Evolutionary conservation across 139 green algal species (phyloP).

Genomic region (Chlamydomonas schloesseri): DNA sequence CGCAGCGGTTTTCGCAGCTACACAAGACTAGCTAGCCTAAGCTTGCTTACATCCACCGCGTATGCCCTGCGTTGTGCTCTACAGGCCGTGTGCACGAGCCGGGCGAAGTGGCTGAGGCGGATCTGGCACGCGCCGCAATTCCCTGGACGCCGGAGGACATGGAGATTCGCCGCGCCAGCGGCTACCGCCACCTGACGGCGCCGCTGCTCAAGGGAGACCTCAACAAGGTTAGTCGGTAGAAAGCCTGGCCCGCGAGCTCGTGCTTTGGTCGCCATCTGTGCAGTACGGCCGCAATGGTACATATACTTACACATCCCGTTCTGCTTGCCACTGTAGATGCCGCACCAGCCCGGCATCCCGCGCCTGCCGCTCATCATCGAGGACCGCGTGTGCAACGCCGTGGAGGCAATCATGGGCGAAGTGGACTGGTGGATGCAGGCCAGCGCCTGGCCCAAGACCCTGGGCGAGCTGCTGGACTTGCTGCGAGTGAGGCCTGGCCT

Average conservation of each 20-base stretch:
- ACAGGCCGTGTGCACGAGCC: background rate
- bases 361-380: conserved; percentile 47
- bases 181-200: conserved; percentile 69
- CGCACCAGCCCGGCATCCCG: conserved; percentile 31
- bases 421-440: conserved; percentile 70
- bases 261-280: too few species aligned
- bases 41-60: too few species aligned
- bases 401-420: conserved; percentile 65
- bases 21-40: background rate
- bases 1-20: too few species aligned
- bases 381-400: conserved; percentile 57
- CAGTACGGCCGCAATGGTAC: too few species aligned
- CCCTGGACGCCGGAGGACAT: conserved; percentile 42
- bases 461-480: conserved; percentile 35
- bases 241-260: too few species aligned
- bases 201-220: conserved; percentile 78
- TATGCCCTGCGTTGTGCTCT: background rate
- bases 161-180: conserved; percentile 60
- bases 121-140: conserved; percentile 10
- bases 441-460: background rate
- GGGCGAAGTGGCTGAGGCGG: background rate
- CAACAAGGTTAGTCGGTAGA: conserved; percentile 37
- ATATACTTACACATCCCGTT: background rate
- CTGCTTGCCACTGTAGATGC: background rate
- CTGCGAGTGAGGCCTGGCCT: conserved; percentile 31